These are phyloP conservation scores for Mycena belliarum DNA, from an alignment of 768 basidiomycete genomes.

Conservation along the genomic window DNA sequence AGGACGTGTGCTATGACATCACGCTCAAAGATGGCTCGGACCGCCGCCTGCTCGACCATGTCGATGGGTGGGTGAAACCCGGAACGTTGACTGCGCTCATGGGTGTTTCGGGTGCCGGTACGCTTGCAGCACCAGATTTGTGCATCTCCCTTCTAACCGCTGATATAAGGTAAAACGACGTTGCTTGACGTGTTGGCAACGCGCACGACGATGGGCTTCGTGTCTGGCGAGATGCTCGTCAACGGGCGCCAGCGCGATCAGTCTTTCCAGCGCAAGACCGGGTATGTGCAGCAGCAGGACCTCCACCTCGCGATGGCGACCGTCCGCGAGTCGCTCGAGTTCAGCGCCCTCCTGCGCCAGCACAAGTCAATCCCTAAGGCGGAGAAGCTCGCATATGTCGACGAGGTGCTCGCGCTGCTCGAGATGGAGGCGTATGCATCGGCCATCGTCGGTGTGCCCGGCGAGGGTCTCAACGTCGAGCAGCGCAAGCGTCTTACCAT, in stretches of 20 bases:
- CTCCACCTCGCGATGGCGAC: constrained; percentile 51
- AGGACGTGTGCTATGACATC: constrained; percentile 42
- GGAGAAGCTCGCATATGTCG: constrained; percentile 47
- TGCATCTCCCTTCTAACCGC: too few relatives aligned
- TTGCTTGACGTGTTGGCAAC: constrained; percentile 46
- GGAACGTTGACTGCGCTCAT: constrained; percentile 54
- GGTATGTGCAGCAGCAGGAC: constrained; percentile 50
- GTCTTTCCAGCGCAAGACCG: constrained; percentile 45
- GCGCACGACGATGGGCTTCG: constrained; percentile 49
- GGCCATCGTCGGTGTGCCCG: constrained; percentile 44
- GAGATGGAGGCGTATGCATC: constrained; percentile 50
- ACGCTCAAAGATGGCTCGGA: constrained; percentile 27
- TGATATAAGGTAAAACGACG: constrained; percentile 34
- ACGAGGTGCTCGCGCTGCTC: constrained; percentile 48
- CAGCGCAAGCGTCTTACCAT: constrained; percentile 54
- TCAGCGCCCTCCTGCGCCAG: constrained; percentile 49
- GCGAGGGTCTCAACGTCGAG: constrained; percentile 38
- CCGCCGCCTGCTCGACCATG: constrained; percentile 39
- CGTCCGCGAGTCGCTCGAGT: constrained; percentile 48
- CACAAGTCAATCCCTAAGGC: constrained; percentile 37
- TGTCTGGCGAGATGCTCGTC: constrained; percentile 47
- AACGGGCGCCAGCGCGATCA: constrained; percentile 35
- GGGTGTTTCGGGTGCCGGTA: constrained; percentile 24
- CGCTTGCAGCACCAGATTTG: background rate
- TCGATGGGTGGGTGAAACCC: constrained; percentile 51